Base-by-base conservation (phyloP, 2,329 filamentous ascomycete genomes). In the Ophiostoma sp. region DNA sequence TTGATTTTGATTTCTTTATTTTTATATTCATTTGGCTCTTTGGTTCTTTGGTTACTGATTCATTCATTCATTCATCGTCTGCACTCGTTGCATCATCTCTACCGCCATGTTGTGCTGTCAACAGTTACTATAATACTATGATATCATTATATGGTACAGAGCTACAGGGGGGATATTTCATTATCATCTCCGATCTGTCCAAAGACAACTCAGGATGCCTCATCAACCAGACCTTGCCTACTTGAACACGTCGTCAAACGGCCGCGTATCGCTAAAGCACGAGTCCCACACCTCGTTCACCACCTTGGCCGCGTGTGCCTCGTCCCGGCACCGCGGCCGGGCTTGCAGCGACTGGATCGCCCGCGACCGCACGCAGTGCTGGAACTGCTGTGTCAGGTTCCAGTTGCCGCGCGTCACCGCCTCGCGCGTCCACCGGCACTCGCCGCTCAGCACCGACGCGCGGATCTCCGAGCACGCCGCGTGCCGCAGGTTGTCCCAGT, bases 251-350 rank as follows among this genome's bases (percentile, higher is more conserved):
- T 98, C 94, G 79, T 98, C 93, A 80, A 99, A 99, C 1, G 95
- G 95, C 76, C 95, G 85, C 4, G 94, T 98, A 80, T 99, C 95
- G 68, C 87, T 83, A 79, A 96, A 99, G 79, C 95, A 99, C 76
- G 93, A 97, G 75, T 97, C 94, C 93, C 94, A 99, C n/a, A 99
- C 95, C 80, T 96, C 90, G 80, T 98, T 95, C 71, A 99, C 93
- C 35, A 96, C 89, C 81, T 91, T 92, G 68, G 88, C 86, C 4
- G 95, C 95, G 75, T 98, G 92, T 17, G 89, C 88, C 76, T 96
- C 89, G 79, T 96, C 91, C 79, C 91, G 92, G 77, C 94, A 95
- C 66, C 85, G 84, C 20, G 93, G 93, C 72, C 95, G 85, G 44
- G 87, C 89, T 82, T 88, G 86, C 75, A 99, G 87, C 31, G 92